A percentile compares a stretch with the other conserved stretches of the same genome.
These are phyloP conservation scores for Tetragonia tetragonoides DNA, from an alignment of 148 eudicot species.

Conservation along the genomic window DNA sequence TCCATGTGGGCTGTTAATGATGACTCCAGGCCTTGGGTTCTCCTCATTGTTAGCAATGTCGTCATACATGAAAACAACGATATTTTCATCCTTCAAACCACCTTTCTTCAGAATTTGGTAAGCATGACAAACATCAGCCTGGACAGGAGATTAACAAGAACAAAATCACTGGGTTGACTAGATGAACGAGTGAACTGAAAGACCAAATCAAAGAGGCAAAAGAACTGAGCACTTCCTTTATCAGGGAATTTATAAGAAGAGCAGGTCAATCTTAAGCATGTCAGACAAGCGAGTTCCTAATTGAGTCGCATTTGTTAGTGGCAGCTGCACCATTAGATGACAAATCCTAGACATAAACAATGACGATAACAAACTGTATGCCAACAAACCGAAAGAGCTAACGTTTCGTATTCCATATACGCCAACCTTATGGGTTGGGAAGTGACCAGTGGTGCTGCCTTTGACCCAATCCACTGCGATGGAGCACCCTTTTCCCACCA, in stretches of 20 bases:
- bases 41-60: slow-evolving; percentile 49
- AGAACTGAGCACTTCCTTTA: not conserved
- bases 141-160: slow-evolving; percentile 13
- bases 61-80: slow-evolving; percentile 60
- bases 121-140: slow-evolving; percentile 68
- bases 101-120: slow-evolving; percentile 64
- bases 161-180: not conserved
- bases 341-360: not conserved
- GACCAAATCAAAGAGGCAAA: not conserved
- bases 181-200: not conserved
- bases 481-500: too few species aligned
- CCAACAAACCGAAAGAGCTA: not conserved
- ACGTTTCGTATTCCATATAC: not conserved
- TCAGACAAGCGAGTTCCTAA: not conserved
- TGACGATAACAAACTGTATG: not conserved
- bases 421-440: too few species aligned
- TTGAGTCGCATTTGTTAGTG: not conserved
- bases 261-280: not conserved
- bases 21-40: slow-evolving; percentile 44
- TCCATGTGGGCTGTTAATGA: slow-evolving; percentile 44
- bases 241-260: not conserved
- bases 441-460: too few species aligned
- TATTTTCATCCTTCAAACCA: slow-evolving; percentile 60
- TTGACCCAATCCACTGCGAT: too few species aligned
- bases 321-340: not conserved